phyloP scores from a whole-genome alignment of 176 grass and related monocot species.

The Pontederia crassipes region DNA sequence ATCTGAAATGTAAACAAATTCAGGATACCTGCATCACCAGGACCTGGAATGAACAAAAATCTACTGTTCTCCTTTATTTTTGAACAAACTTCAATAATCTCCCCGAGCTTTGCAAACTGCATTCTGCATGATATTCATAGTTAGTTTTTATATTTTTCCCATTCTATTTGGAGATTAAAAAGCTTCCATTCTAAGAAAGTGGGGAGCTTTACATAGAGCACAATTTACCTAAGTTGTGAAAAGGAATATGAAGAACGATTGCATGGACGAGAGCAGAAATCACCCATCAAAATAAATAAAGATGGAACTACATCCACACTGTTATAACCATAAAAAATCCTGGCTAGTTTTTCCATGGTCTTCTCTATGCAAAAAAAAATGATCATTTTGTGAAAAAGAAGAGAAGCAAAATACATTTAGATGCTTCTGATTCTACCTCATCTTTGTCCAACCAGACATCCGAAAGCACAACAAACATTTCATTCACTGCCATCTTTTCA shows the following conservation, averaged over 20 bases:
- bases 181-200: too few species aligned
- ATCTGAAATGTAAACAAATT: neutral
- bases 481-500: constrained; percentile 78
- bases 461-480: constrained; percentile 94
- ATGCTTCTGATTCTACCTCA: constrained; percentile 55
- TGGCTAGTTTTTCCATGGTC: constrained; percentile 77
- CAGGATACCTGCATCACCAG: constrained; percentile 73
- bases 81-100: constrained; percentile 66
- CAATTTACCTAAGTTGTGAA: constrained; percentile 60
- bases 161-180: too few species aligned
- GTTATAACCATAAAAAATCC: constrained; percentile 87
- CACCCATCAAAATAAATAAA: constrained; percentile 92
- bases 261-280: constrained; percentile 82
- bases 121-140: constrained; percentile 32
- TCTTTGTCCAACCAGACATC: constrained; percentile 87
- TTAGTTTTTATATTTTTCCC: neutral
- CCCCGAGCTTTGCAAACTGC: constrained; percentile 83
- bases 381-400: constrained; percentile 23
- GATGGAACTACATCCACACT: constrained; percentile 81
- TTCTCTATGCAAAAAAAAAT: constrained; percentile 50
- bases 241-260: constrained; percentile 82
- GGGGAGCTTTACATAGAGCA: neutral
- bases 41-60: constrained; percentile 86
- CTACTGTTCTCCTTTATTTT: constrained; percentile 73
- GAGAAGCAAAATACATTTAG: constrained; percentile 15